phyloP scores from a whole-genome alignment of 768 basidiomycete genomes.

The Lepiota venenata region DNA sequence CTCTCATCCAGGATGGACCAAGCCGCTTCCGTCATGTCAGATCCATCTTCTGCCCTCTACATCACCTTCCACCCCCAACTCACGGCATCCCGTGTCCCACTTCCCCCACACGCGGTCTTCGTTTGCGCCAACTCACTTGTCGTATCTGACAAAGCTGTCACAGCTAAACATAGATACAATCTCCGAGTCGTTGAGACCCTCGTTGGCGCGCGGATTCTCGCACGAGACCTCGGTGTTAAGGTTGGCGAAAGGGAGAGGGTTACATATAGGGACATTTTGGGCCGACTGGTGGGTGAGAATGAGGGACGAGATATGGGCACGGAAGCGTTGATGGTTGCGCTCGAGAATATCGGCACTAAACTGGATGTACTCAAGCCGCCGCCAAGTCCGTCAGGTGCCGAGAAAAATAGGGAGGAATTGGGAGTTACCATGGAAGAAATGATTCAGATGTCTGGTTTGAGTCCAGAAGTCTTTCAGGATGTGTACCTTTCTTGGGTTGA shows the following conservation, averaged over 20 bases:
- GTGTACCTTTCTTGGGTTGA: slow-evolving; percentile 80
- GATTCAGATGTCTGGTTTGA: slow-evolving; percentile 60
- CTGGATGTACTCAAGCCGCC: slow-evolving; percentile 51
- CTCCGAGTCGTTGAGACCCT: slow-evolving; percentile 91
- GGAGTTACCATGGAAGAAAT: slow-evolving; percentile 77
- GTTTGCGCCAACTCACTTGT: slow-evolving; percentile 85
- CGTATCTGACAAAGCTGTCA: slow-evolving; percentile 74
- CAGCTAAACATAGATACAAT: slow-evolving; percentile 80
- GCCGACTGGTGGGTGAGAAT: slow-evolving; percentile 47
- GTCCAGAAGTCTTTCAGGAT: slow-evolving; percentile 50
- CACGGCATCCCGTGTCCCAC: slow-evolving; percentile 58
- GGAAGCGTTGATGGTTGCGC: slow-evolving; percentile 40
- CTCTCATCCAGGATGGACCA: slow-evolving; percentile 94
- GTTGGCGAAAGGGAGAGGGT: slow-evolving; percentile 46
- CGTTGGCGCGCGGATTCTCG: slow-evolving; percentile 72
- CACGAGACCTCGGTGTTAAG: slow-evolving; percentile 48
- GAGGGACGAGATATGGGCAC: slow-evolving; percentile 43
- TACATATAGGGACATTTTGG: slow-evolving; percentile 66
- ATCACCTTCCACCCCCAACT: slow-evolving; percentile 81
- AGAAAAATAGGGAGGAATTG: slow-evolving; percentile 31
- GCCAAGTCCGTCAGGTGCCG: slow-evolving; percentile 11
- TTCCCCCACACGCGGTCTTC: slow-evolving; percentile 57
- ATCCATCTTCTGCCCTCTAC: slow-evolving; percentile 67
- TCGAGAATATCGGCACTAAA: slow-evolving; percentile 44
- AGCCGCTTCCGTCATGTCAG: slow-evolving; percentile 81